Conservation (phyloP, 2,329 filamentous ascomycete genomes). For the Verruconis gallopava region DNA sequence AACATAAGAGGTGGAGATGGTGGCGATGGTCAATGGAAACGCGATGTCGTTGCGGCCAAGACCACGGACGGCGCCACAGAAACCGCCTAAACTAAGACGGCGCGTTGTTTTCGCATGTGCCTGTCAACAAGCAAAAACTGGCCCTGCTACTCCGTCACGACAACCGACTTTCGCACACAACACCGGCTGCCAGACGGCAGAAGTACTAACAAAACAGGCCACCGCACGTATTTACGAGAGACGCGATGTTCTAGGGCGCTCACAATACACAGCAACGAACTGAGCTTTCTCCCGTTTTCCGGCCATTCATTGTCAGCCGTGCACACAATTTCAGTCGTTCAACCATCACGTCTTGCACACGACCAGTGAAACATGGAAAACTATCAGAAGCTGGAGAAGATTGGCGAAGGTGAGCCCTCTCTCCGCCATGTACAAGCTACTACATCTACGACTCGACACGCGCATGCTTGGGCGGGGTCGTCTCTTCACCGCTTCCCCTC, state of each 20-base stretch:
- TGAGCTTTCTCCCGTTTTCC: too few relatives aligned
- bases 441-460: too few relatives aligned
- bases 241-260: not conserved
- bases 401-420: constrained; percentile 63
- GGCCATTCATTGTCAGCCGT: too few relatives aligned
- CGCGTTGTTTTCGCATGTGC: not conserved
- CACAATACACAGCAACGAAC: too few relatives aligned
- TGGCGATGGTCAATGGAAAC: not conserved
- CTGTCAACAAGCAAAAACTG: not conserved
- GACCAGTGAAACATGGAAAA: constrained; percentile 77
- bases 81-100: too few relatives aligned
- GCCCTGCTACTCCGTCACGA: too few relatives aligned
- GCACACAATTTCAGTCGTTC: too few relatives aligned
- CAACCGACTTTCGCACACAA: not conserved
- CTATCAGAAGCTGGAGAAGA: constrained; percentile 94
- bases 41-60: not conserved
- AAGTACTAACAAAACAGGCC: not conserved
- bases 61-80: too few relatives aligned
- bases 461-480: too few relatives aligned
- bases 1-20: not conserved
- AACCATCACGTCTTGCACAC: too few relatives aligned
- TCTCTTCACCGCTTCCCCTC: not conserved
- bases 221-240: not conserved
- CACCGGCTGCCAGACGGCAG: not conserved
- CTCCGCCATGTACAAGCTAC: too few relatives aligned